phyloP scores from a whole-genome alignment of 2,329 filamentous ascomycete species.

The Pseudogymnoascus sp. region DNA sequence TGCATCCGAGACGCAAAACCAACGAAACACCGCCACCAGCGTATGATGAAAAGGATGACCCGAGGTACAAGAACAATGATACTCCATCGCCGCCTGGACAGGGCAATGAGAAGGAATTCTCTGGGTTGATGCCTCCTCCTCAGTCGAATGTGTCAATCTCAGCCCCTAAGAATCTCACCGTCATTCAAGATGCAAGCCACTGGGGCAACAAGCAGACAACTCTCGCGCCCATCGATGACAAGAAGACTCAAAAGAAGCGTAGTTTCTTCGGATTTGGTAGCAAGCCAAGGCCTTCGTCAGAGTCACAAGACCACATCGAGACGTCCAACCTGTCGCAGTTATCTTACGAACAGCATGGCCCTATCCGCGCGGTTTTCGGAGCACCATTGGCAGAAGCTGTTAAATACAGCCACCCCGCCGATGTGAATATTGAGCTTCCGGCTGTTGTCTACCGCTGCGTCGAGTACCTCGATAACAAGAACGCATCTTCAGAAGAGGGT shows the following conservation, averaged over 20 bases:
- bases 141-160: constrained; percentile 58
- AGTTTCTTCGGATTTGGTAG: constrained; percentile 65
- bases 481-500: constrained; percentile 79
- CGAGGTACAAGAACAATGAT: constrained; percentile 25
- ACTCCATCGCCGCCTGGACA: constrained; percentile 27
- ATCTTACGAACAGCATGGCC: constrained; percentile 41
- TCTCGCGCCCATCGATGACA: constrained; percentile 57
- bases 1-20: constrained; percentile 23
- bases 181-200: constrained; percentile 72
- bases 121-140: constrained; percentile 23
- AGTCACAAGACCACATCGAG: constrained; percentile 48
- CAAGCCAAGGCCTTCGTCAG: constrained; percentile 51
- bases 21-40: constrained; percentile 16
- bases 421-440: constrained; percentile 69
- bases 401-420: constrained; percentile 64
- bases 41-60: constrained; percentile 26
- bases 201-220: constrained; percentile 71
- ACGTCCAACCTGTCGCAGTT: constrained; percentile 36
- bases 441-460: constrained; percentile 94
- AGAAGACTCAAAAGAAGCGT: constrained; percentile 68
- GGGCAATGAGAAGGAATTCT: constrained; percentile 25
- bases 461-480: constrained; percentile 79
- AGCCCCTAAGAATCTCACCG: constrained; percentile 71
- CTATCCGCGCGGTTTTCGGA: constrained; percentile 71
- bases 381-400: constrained; percentile 80